Base-by-base conservation (phyloP, 176 grass and related monocot species). In the Carex myosuroides region DNA sequence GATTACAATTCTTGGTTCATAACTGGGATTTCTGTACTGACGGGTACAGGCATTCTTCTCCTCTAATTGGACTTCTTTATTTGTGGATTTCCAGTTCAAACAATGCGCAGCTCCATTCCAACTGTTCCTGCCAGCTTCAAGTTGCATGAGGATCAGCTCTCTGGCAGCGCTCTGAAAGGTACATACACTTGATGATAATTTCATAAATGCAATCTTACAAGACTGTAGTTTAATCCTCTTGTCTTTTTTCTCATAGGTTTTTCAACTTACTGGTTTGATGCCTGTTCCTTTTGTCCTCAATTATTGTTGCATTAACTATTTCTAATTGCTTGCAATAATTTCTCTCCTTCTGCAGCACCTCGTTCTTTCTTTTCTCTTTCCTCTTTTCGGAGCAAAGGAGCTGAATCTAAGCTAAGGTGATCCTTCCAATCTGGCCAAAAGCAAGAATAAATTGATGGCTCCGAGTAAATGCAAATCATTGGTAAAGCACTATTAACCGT, bases 281-380 rank as follows among this genome's bases (percentile, higher is more conserved):
- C 26, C n/a, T 52, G 39, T 73, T 73, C 4, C 29, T 21, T 54
- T 16, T 46, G 0, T 65, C 63, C 46, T 73, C 80, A 24, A 50
- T 79, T 83, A 72, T 54, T 64, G 12, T 14, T 64, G 61, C 56
- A 46, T 81, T 64, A 85, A 64, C 18, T 60, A 13, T 13, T 14
- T 82, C 39, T 64, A 10, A 14, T 54, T 81, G 70, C 55, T 64
- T 91, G 33, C 79, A 50, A 46, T 70, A 16, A 74, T 83, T 17
- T 71, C 13, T 67, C 76, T 63, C 24, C 81, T 83, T 91, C 81
- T 90, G 88, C 93, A 95, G 96, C 86, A 17, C 89, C 96, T 21
- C 93, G 93, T 17, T 99, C 97, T 60, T 99, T 99, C 85, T 99
- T 99, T 81, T 96, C 93, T 77, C 84, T 95, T 74, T 81, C 97